phyloP scores from a whole-genome alignment of 1,139 yeast genomes.

The Meyerozyma guilliermondii region DNA sequence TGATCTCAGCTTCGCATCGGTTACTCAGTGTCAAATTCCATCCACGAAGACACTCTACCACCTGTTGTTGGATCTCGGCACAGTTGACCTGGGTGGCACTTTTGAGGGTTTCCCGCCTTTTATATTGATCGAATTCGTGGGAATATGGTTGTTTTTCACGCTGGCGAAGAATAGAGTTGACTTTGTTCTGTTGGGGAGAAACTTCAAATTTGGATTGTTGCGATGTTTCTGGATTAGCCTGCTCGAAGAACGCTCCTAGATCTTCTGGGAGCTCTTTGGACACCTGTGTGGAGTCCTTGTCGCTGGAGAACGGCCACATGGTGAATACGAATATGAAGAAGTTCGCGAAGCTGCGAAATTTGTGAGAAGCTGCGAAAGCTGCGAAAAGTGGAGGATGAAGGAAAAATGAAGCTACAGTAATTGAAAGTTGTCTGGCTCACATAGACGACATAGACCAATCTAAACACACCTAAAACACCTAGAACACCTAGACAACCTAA shows the following conservation, averaged over 20 bases:
- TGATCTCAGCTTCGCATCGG: conserved; percentile 28
- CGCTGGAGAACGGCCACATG: conserved; percentile 24
- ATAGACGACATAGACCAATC: too few species aligned
- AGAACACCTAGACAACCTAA: too few species aligned
- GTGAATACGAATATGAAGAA: too few species aligned
- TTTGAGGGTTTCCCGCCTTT: conserved; percentile 21
- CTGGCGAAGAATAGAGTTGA: conserved; percentile 21
- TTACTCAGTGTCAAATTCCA: conserved; percentile 23
- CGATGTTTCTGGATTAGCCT: conserved; percentile 26
- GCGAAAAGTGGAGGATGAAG: neutral
- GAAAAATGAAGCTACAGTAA: too few species aligned
- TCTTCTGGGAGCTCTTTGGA: conserved; percentile 28
- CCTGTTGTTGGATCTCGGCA: conserved; percentile 37
- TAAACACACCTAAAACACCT: too few species aligned
- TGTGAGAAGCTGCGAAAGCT: neutral
- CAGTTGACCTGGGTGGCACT: conserved; percentile 34
- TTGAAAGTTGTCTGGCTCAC: too few species aligned
- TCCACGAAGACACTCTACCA: conserved; percentile 32
- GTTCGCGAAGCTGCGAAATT: neutral
- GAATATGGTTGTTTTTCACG: conserved; percentile 15
- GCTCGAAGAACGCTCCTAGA: conserved; percentile 26
- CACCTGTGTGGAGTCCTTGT: conserved; percentile 21
- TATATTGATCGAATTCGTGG: conserved; percentile 29
- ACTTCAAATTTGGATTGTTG: conserved; percentile 22
- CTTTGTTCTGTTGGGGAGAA: conserved; percentile 24